A percentile compares a stretch with the other conserved stretches of the same genome.
Evolutionary conservation across 805 yeast genomes (phyloP).

Genomic region (Myxozyma geophila): DNA sequence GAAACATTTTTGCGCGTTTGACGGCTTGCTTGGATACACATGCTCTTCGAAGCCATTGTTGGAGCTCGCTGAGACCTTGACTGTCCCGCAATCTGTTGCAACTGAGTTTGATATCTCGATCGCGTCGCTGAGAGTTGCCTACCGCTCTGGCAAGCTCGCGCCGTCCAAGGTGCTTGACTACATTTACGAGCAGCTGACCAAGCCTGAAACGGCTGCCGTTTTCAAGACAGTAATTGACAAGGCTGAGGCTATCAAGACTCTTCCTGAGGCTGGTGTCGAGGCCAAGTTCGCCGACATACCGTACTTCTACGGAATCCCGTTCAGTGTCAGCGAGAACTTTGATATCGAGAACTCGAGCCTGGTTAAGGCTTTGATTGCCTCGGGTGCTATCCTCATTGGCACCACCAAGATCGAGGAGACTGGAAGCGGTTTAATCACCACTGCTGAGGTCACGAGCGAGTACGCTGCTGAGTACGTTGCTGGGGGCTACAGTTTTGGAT

Average conservation of each 20-base stretch:
- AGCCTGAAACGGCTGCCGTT: conserved; percentile 4
- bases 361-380: conserved; percentile 20
- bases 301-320: conserved; percentile 35
- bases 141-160: conserved; percentile 20
- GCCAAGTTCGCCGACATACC: conserved; percentile 30
- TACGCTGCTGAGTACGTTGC: conserved; percentile 25
- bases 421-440: conserved; percentile 19
- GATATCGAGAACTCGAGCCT: conserved; percentile 19
- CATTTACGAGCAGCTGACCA: conserved; percentile 19
- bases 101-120: conserved; percentile 21
- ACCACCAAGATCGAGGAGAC: conserved; percentile 24
- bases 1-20: conserved; percentile 38
- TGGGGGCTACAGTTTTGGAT: conserved; percentile 33
- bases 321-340: conserved; percentile 29
- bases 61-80: conserved; percentile 31
- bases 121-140: conserved; percentile 23
- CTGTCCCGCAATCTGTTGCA: conserved; percentile 4
- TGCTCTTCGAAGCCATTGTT: conserved; percentile 34
- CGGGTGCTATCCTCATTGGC: conserved; percentile 30
- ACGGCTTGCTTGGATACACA: conserved; percentile 40
- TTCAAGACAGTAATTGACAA: conserved; percentile 25
- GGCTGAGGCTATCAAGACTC: conserved; percentile 22
- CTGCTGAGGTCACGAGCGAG: conserved; percentile 14
- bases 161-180: conserved; percentile 22
- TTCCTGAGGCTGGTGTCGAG: conserved; percentile 22